phyloP scores from a whole-genome alignment of 208 protist species.

The Herpetomonas muscarum region DNA sequence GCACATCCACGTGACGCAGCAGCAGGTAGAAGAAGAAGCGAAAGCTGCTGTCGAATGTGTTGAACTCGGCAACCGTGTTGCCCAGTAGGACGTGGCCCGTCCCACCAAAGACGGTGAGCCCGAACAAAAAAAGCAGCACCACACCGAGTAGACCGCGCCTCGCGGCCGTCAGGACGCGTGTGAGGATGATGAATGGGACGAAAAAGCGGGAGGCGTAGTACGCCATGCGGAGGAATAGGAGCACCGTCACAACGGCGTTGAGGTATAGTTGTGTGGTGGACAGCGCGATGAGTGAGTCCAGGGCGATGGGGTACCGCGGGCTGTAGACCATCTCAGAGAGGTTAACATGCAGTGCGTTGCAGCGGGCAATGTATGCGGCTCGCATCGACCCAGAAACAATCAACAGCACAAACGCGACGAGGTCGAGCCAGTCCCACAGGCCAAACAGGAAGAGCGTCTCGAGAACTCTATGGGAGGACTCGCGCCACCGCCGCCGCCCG shows the following conservation, averaged over 20 bases:
- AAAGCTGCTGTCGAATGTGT: conserved; percentile 25
- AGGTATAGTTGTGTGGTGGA: conserved; percentile 14
- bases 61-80: conserved; percentile 28
- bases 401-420: conserved; percentile 12
- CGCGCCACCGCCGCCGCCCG: background rate
- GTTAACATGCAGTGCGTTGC: conserved; percentile 5
- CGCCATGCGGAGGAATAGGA: conserved; percentile 21
- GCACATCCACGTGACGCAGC: conserved; percentile 37
- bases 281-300: conserved; percentile 10
- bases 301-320: conserved; percentile 12
- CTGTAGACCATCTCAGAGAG: conserved; percentile 6
- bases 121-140: conserved; percentile 25
- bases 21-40: conserved; percentile 31
- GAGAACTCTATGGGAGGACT: background rate
- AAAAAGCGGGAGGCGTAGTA: conserved; percentile 14
- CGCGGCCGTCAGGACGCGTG: conserved; percentile 8
- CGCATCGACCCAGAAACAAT: conserved; percentile 14
- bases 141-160: conserved; percentile 19
- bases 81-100: conserved; percentile 26
- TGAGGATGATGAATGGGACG: conserved; percentile 13
- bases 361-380: conserved; percentile 7
- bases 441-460: conserved; percentile 9
- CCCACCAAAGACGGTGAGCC: conserved; percentile 29
- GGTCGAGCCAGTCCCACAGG: conserved; percentile 19
- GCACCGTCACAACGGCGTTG: conserved; percentile 18